Base-by-base conservation (phyloP, 2,329 filamentous ascomycete genomes). In the Huntiella savannae region DNA sequence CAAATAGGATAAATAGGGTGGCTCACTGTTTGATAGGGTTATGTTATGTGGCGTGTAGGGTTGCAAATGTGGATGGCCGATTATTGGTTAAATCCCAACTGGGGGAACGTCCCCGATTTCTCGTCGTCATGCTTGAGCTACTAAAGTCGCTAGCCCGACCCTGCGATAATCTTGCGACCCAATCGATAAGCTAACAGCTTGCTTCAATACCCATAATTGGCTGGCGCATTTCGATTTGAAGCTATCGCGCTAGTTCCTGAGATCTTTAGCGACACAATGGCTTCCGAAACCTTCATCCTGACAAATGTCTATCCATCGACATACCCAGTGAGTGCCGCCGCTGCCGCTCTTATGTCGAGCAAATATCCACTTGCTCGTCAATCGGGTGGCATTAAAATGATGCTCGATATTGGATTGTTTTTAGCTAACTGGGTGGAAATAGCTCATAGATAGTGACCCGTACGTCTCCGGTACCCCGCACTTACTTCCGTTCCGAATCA, bases 371-470 rank as follows among this genome's bases (percentile, higher is more conserved):
- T 28, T 28, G 22, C 22, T 28, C 2, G 22, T 28, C 22, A 28
- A 28, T 28, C 3, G 22, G 22, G 8, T 28, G 6, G 22, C 6
- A 7, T 28, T 28, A 7, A 4, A 7, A 28, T 4, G 8, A 28
- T 28, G 22, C 22, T 28, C 22, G 6, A 28, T 28, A 10, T 28
- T 5, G 12, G 10, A 38, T 19, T 13, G 16, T 15, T 40, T 10
- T 39, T 11, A 4, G 22, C 46, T 33, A 35, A 47, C 53, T 43
- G 17, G 36, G 48, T 49, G 48, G 38, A 58, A 58, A 55, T 66
- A 98, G 91, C 82, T 96, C 68, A 96, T 98, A 65, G 91, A 98
- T 70, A 92, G 84, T 69, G 91, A 98, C 66, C 91, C 91, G 87
- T 95, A 87, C 61, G 79, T 43, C 17, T 16, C 32, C 64, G 52